Evolutionary conservation across 805 yeast species (phyloP).

Genomic region (Lachancea thermotolerans): DNA sequence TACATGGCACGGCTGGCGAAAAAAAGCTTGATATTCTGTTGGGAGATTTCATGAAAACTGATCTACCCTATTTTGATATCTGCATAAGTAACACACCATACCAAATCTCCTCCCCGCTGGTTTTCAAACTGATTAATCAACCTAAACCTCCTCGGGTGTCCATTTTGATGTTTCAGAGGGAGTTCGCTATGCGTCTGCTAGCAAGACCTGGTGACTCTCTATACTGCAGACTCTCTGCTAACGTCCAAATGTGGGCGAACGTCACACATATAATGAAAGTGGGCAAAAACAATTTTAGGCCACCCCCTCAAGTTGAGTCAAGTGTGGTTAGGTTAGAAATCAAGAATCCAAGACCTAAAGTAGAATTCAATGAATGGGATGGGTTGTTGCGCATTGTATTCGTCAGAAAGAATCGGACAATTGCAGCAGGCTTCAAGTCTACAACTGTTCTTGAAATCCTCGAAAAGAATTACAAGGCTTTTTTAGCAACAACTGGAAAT

Average conservation of each 20-base stretch:
- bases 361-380: conserved; percentile 95
- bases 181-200: conserved; percentile 84
- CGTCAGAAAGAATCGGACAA: conserved; percentile 87
- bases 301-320: conserved; percentile 98
- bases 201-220: conserved; percentile 96
- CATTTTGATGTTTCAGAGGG: conserved; percentile 95
- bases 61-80: conserved; percentile 88
- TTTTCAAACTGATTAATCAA: conserved; percentile 82
- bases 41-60: conserved; percentile 95
- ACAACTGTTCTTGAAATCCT: conserved; percentile 70
- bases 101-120: conserved; percentile 94
- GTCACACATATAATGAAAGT: conserved; percentile 98
- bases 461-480: conserved; percentile 83
- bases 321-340: conserved; percentile 92
- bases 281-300: conserved; percentile 92
- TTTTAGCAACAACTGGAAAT: conserved; percentile 46
- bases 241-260: conserved; percentile 99
- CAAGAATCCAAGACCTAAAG: conserved; percentile 87
- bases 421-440: conserved; percentile 88
- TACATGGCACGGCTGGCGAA: conserved; percentile 91
- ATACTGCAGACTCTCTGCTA: conserved; percentile 89
- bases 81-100: conserved; percentile 97
- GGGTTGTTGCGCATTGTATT: conserved; percentile 87
- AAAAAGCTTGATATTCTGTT: conserved; percentile 84
- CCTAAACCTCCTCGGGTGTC: conserved; percentile 94